Conservation (phyloP, 176 grass and related monocot genomes). For the Rhynchospora breviuscula region DNA sequence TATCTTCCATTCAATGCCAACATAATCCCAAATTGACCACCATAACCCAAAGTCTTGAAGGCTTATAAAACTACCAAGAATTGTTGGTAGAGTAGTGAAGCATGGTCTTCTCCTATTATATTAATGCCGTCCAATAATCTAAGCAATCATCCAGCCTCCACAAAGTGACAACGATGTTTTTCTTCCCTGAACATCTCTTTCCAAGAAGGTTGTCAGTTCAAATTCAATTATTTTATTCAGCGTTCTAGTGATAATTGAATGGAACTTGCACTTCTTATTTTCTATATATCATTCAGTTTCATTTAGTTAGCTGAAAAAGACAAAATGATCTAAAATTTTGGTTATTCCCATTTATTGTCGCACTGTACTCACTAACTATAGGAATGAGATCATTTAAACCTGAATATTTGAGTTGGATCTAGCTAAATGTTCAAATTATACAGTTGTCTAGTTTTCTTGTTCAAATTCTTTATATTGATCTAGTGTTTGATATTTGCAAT, state of each 20-base stretch:
- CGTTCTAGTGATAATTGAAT: neutral
- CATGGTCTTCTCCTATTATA: neutral
- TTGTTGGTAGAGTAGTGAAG: neutral
- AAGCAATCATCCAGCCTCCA: neutral
- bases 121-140: neutral
- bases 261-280: neutral
- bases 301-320: neutral
- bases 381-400: too few species aligned
- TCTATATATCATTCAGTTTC: too few species aligned
- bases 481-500: neutral
- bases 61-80: neutral
- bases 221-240: neutral
- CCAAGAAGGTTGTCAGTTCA: neutral
- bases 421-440: too few species aligned
- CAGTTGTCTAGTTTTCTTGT: too few species aligned
- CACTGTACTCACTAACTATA: too few species aligned
- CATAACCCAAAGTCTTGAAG: neutral
- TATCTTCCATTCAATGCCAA: constrained; percentile 8
- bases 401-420: too few species aligned
- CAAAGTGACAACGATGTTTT: too few species aligned
- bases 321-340: neutral
- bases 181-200: too few species aligned
- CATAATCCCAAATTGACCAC: neutral
- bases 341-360: too few species aligned
- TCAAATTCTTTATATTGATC: neutral